These are phyloP conservation scores for Thyridium curvatum DNA, from an alignment of 2,329 filamentous ascomycete genomes.

Conservation along the genomic window DNA sequence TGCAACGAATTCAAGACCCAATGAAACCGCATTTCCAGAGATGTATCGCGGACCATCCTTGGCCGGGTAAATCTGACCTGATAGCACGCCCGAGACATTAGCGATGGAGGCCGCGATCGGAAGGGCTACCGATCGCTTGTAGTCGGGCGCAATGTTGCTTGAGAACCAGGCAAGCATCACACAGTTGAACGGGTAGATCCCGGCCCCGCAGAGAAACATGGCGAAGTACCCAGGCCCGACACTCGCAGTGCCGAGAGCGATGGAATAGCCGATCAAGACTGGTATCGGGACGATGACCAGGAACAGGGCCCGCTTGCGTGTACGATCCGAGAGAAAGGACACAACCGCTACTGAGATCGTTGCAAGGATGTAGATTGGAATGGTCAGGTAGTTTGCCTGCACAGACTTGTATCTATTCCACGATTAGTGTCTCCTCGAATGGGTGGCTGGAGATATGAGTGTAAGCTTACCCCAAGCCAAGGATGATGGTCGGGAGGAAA, in stretches of 20 bases:
- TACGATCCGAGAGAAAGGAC: conserved; percentile 2
- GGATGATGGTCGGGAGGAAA: conserved; percentile 5
- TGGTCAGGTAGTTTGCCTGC: conserved; percentile 12
- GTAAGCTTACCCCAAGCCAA: conserved; percentile 2
- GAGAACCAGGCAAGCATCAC: conserved; percentile 4
- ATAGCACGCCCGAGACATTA: conserved; percentile 3
- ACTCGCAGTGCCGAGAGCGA: conserved; percentile 5
- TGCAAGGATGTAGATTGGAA: conserved; percentile 10
- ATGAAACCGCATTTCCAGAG: conserved; percentile 5
- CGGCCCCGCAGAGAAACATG: conserved; percentile 5
- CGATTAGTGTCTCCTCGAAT: neutral
- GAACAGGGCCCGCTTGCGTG: conserved; percentile 3
- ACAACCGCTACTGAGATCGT: conserved; percentile 7
- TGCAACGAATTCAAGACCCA: conserved; percentile 4
- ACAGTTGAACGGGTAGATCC: conserved; percentile 4
- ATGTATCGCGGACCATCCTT: conserved; percentile 7
- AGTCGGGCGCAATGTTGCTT: conserved; percentile 5
- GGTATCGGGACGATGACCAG: conserved; percentile 1
- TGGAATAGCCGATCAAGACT: conserved; percentile 3
- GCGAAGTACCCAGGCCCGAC: conserved; percentile 3
- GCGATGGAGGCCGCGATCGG: conserved; percentile 6
- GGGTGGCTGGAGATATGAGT: neutral
- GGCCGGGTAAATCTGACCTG: conserved; percentile 5
- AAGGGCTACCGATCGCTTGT: conserved; percentile 4
- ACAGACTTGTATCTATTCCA: conserved; percentile 5